A percentile compares a stretch with the other conserved stretches of the same genome.
Evolutionary conservation across 352 stramenopile genomes (phyloP).

Genomic region (Plasmopara muralis): DNA sequence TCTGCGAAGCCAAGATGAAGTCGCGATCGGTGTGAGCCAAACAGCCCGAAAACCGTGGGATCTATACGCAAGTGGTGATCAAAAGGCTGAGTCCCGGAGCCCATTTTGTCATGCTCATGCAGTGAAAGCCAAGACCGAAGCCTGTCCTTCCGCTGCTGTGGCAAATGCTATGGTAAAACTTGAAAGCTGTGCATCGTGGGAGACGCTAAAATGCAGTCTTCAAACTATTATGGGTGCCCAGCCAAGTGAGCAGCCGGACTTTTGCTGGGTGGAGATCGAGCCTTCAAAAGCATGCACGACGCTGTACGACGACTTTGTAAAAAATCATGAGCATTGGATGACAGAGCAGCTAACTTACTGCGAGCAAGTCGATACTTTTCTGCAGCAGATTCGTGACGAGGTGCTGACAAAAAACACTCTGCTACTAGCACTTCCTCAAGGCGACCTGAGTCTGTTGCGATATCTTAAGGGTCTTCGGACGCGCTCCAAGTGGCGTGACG

Average conservation of each 20-base stretch:
- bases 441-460: constrained; percentile 57
- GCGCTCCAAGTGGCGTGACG: constrained; percentile 70
- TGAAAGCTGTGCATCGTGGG: constrained; percentile 28
- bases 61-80: constrained; percentile 56
- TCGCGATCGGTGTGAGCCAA: no score
- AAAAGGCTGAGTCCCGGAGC: constrained; percentile 39
- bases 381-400: constrained; percentile 38
- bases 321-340: constrained; percentile 64
- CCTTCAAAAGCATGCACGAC: constrained; percentile 25
- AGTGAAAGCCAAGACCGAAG: constrained; percentile 15
- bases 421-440: constrained; percentile 62
- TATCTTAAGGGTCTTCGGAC: constrained; percentile 72
- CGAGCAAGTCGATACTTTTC: constrained; percentile 37
- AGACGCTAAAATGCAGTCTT: constrained; percentile 30
- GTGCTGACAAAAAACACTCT: constrained; percentile 46
- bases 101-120: constrained; percentile 44
- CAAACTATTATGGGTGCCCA: constrained; percentile 12
- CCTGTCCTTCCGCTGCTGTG: constrained; percentile 6
- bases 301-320: constrained; percentile 51
- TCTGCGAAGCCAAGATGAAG: constrained; percentile 14
- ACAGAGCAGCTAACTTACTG: constrained; percentile 44
- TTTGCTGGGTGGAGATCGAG: constrained; percentile 77
- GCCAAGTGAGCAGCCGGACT: constrained; percentile 24
- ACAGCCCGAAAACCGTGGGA: constrained; percentile 63
- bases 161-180: constrained; percentile 21